phyloP scores from a whole-genome alignment of 2,329 filamentous ascomycete species.

The Diaporthe longicolla region DNA sequence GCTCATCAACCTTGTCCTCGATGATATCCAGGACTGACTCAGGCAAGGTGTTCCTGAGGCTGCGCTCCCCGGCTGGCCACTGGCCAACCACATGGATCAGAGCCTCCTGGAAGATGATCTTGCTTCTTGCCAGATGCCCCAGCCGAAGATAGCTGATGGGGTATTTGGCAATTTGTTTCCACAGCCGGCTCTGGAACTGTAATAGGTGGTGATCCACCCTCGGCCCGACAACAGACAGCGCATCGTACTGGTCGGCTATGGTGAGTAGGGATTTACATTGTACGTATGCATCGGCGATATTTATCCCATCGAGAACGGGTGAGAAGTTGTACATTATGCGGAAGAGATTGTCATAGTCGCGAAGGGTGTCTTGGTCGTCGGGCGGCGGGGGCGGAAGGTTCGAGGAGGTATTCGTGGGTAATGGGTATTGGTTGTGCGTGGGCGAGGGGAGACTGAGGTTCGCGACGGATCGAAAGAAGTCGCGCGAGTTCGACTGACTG shows the following conservation, averaged over 20 bases:
- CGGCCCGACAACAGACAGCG: slow-evolving; percentile 87
- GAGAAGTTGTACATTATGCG: slow-evolving; percentile 96
- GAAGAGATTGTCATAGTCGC: slow-evolving; percentile 96
- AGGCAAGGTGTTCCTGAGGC: slow-evolving; percentile 81
- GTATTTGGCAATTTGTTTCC: slow-evolving; percentile 98
- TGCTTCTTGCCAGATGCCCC: slow-evolving; percentile 86
- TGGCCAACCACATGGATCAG: slow-evolving; percentile 95
- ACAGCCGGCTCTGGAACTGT: slow-evolving; percentile 90
- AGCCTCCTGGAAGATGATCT: slow-evolving; percentile 88
- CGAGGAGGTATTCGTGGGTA: slow-evolving; percentile 47
- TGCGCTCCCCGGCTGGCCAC: slow-evolving; percentile 86
- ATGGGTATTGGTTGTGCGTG: slow-evolving; percentile 58
- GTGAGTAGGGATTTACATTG: slow-evolving; percentile 92
- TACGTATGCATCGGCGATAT: slow-evolving; percentile 92
- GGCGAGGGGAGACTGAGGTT: slow-evolving; percentile 74
- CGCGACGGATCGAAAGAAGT: slow-evolving; percentile 90
- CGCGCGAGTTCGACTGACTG: slow-evolving; percentile 55
- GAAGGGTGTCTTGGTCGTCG: slow-evolving; percentile 81
- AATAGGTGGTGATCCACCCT: slow-evolving; percentile 94
- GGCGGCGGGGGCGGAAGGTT: slow-evolving; percentile 62
- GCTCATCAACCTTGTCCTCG: slow-evolving; percentile 93
- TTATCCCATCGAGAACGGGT: slow-evolving; percentile 84
- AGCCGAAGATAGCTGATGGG: slow-evolving; percentile 92
- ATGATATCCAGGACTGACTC: slow-evolving; percentile 87
- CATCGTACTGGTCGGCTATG: slow-evolving; percentile 95